Percentiles rank a stretch among this genome's conserved stretches.
Conservation (phyloP, 2,329 filamentous ascomycete species). For the Polytolypa hystricis region DNA sequence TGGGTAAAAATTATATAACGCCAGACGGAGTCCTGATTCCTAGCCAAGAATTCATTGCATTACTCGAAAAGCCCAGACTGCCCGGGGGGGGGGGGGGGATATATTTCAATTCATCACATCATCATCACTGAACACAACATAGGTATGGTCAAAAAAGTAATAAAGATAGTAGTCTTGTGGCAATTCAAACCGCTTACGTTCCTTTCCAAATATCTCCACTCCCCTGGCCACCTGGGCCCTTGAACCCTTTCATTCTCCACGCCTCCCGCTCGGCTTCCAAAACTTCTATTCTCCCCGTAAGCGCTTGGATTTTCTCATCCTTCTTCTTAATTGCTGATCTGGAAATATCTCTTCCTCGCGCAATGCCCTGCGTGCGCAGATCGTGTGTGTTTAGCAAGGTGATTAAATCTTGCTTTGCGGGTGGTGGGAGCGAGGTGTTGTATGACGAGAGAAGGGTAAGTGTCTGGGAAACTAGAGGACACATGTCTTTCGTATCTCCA, state of each 20-base stretch:
- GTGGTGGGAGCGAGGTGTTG: slow-evolving; percentile 21
- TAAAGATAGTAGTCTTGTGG: too few relatives aligned
- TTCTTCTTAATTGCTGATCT: slow-evolving; percentile 52
- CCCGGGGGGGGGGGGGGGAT: not conserved
- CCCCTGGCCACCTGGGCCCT: slow-evolving; percentile 18
- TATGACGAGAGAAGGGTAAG: slow-evolving; percentile 26
- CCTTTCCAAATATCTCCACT: too few relatives aligned
- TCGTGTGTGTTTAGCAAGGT: slow-evolving; percentile 45
- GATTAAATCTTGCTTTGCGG: slow-evolving; percentile 26
- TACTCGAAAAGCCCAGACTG: too few relatives aligned
- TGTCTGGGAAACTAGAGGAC: slow-evolving; percentile 17
- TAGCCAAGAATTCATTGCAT: too few relatives aligned
- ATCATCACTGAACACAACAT: too few relatives aligned
- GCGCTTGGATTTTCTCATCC: slow-evolving; percentile 52
- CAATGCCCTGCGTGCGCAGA: slow-evolving; percentile 49
- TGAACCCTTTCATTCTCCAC: slow-evolving; percentile 35
- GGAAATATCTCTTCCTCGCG: slow-evolving; percentile 54
- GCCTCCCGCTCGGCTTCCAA: slow-evolving; percentile 47
- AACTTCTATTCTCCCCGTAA: slow-evolving; percentile 53
- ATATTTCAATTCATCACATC: not conserved
- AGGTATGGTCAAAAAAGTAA: too few relatives aligned
- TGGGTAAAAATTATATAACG: too few relatives aligned
- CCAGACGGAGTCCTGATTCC: too few relatives aligned
- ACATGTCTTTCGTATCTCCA: slow-evolving; percentile 3
- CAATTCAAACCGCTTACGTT: too few relatives aligned